phyloP scores from a whole-genome alignment of 805 yeast genomes.

The Suhomyces tanzawaensis region DNA sequence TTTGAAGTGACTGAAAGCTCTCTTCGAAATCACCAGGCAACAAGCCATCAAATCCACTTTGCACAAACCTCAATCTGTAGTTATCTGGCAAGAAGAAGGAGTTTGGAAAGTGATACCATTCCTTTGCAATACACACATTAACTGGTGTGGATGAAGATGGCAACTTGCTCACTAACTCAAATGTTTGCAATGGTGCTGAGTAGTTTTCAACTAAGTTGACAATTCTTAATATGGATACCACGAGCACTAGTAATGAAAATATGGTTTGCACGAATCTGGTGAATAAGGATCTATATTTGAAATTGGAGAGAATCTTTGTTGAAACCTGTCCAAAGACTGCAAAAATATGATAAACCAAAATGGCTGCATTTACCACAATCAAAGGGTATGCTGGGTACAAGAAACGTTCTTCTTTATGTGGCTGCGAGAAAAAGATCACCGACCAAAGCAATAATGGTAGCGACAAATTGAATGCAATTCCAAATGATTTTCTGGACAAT shows the following conservation, averaged over 20 bases:
- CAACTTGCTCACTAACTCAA: slow-evolving; percentile 10
- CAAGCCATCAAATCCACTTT: slow-evolving; percentile 80
- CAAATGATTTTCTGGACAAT: slow-evolving; percentile 11
- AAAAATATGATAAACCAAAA: slow-evolving; percentile 31
- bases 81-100: slow-evolving; percentile 75
- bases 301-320: slow-evolving; percentile 4
- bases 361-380: slow-evolving; percentile 60
- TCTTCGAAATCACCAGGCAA: slow-evolving; percentile 85
- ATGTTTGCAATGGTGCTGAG: slow-evolving; percentile 57
- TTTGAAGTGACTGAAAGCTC: slow-evolving; percentile 13
- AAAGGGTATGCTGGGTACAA: slow-evolving; percentile 81
- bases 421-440: slow-evolving; percentile 64
- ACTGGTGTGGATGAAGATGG: slow-evolving; percentile 1
- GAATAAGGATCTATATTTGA: slow-evolving; percentile 5
- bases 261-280: slow-evolving; percentile 13
- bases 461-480: slow-evolving; percentile 13
- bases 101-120: slow-evolving; percentile 91
- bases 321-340: slow-evolving; percentile 3
- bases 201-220: slow-evolving; percentile 64
- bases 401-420: slow-evolving; percentile 93
- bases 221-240: slow-evolving; percentile 48
- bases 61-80: slow-evolving; percentile 63
- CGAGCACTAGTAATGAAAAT: slow-evolving; percentile 30
- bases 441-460: slow-evolving; percentile 67
- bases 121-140: slow-evolving; percentile 87